A percentile compares a stretch with the other conserved stretches of the same genome.
These are phyloP conservation scores for Tylopilus rubrobrunneus DNA, from an alignment of 768 basidiomycete genomes.

Conservation along the genomic window DNA sequence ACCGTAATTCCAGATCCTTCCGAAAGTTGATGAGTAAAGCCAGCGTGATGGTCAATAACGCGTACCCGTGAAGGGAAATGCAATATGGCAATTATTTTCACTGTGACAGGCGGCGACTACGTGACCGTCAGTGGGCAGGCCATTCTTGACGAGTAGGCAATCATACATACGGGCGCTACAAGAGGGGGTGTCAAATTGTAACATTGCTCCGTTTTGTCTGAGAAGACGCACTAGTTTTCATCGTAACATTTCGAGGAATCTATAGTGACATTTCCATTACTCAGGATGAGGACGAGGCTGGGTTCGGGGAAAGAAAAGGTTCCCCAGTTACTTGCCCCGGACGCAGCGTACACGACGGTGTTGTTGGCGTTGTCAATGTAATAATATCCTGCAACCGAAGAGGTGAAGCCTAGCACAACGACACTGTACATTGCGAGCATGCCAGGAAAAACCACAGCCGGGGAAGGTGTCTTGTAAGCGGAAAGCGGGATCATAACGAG, in stretches of 20 bases:
- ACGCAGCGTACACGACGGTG: conserved; percentile 1
- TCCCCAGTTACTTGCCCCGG: conserved; percentile 1
- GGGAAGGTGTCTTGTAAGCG: no score
- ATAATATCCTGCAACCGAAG: conserved; percentile 16
- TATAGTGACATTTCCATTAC: background rate
- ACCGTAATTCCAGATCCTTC: conserved; percentile 17
- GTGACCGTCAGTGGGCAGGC: background rate
- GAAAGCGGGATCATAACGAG: background rate
- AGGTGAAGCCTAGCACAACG: background rate
- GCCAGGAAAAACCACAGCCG: background rate
- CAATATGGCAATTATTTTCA: conserved; percentile 5
- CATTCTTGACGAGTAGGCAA: background rate
- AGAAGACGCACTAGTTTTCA: conserved; percentile 11
- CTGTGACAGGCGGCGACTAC: conserved; percentile 9
- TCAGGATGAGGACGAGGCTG: no score
- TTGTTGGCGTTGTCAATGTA: conserved; percentile 13
- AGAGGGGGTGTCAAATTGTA: background rate
- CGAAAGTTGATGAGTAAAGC: background rate
- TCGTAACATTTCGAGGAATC: conserved; percentile 16
- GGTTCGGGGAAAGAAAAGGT: conserved; percentile 6
- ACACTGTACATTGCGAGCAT: background rate
- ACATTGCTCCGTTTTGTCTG: no score
- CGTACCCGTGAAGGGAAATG: conserved; percentile 17
- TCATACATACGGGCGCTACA: conserved; percentile 11
- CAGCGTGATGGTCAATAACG: background rate